Conservation (phyloP, 2,329 filamentous ascomycete genomes). For the Trichoderma atroviride region DNA sequence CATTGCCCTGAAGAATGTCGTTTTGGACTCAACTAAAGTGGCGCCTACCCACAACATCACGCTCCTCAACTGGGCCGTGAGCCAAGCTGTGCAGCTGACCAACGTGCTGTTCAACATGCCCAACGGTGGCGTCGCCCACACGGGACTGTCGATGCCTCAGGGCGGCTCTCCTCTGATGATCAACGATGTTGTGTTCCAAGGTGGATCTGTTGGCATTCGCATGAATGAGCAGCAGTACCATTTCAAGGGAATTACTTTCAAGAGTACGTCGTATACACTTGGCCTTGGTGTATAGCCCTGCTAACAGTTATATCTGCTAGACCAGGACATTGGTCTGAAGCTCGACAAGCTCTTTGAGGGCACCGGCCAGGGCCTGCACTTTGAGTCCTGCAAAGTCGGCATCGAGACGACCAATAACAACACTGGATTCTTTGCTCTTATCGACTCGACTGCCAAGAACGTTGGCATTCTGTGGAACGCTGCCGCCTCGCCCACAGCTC, state of each 20-base stretch:
- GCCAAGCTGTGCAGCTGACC: constrained; percentile 36
- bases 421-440: constrained; percentile 35
- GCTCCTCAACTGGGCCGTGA: constrained; percentile 39
- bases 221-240: constrained; percentile 41
- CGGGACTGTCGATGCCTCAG: constrained; percentile 41
- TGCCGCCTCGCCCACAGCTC: constrained; percentile 32
- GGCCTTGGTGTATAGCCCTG: neutral
- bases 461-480: constrained; percentile 35
- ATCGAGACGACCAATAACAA: constrained; percentile 36
- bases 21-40: constrained; percentile 36
- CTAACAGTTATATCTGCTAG: neutral
- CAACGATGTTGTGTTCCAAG: constrained; percentile 39
- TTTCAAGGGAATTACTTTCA: constrained; percentile 39
- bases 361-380: constrained; percentile 36
- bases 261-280: constrained; percentile 30
- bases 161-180: constrained; percentile 40
- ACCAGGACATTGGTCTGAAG: constrained; percentile 35
- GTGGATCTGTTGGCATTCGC: constrained; percentile 38
- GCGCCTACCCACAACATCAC: constrained; percentile 29
- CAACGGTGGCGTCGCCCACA: constrained; percentile 37
- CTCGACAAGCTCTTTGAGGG: constrained; percentile 35
- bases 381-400: constrained; percentile 37
- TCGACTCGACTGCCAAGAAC: constrained; percentile 37
- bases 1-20: constrained; percentile 39
- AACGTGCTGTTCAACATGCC: constrained; percentile 42